Conservation (phyloP, 768 basidiomycete species). For the Suillus decipiens region DNA sequence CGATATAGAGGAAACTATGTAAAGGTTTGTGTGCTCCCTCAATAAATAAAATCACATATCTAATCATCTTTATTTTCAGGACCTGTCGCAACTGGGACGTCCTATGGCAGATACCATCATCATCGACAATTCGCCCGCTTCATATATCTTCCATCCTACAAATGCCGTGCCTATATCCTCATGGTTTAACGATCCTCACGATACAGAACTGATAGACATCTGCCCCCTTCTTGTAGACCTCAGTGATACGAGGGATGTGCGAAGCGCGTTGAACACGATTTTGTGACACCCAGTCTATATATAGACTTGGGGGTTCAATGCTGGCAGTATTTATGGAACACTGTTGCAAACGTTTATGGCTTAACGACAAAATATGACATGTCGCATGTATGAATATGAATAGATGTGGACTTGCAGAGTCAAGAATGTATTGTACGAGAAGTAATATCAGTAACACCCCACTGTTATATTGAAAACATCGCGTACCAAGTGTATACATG, state of each 20-base stretch:
- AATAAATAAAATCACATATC: slow-evolving; percentile 1
- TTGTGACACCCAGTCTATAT: slow-evolving; percentile 16
- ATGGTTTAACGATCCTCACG: slow-evolving; percentile 80
- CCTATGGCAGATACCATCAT: slow-evolving; percentile 70
- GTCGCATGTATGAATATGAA: not conserved
- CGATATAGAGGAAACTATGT: slow-evolving; percentile 96
- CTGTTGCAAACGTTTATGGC: not conserved
- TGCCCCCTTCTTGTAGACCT: slow-evolving; percentile 70
- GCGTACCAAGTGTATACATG: not conserved
- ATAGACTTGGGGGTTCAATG: not conserved
- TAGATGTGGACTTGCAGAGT: not conserved
- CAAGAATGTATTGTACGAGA: not conserved
- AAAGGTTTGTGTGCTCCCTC: slow-evolving; percentile 58
- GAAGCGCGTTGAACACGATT: slow-evolving; percentile 52
- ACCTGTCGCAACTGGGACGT: slow-evolving; percentile 73
- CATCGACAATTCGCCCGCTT: slow-evolving; percentile 78
- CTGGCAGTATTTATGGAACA: not conserved
- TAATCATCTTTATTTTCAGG: slow-evolving; percentile 38
- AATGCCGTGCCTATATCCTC: slow-evolving; percentile 78
- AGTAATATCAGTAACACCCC: not conserved
- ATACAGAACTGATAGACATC: slow-evolving; percentile 71
- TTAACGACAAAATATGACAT: not conserved
- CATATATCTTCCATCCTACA: slow-evolving; percentile 81
- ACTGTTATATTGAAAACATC: not conserved
- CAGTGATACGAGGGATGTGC: slow-evolving; percentile 59